Base-by-base conservation (phyloP, 176 grass and related monocot genomes). In the Ensete glaucum region DNA sequence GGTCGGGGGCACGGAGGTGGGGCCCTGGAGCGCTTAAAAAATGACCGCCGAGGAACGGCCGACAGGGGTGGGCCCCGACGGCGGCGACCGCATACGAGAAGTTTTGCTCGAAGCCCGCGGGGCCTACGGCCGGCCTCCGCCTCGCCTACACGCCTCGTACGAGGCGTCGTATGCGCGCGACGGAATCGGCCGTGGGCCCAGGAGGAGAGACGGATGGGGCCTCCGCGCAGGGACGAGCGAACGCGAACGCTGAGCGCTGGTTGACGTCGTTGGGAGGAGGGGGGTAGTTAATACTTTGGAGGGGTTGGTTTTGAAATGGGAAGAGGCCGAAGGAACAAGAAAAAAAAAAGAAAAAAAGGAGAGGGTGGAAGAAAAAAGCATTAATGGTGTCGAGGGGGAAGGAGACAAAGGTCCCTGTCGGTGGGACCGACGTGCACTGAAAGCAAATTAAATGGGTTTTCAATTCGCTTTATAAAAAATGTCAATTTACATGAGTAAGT, bases 351-450 rank as follows among this genome's bases (percentile, higher is more conserved):
- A 1, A 25, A 9, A 17, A 50, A 20, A 17, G 11, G 12, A 3
- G 26, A 16, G 66, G 8, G 27, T 2, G 34, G 34, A n/a, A 19
- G 19, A 17, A 1, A 43, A 21, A 16, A 43, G 9, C 67, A 71
- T 51, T 51, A 21, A 71, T 71, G 66, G 67, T 71, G 67, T 71
- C 67, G 43, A 52, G 7, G 43, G 3, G 67, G 43, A 71, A 71
- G 67, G 43, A 24, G 34, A 71, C 67, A 71, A 71, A 2, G 2
- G 13, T 71, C 62, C n/a, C 11, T 64, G 62, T 64, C 62, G 62
- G 22, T 9, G 21, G 21, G 62, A 25, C 62, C n/a, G 20, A 62
- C 59, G 59, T 62, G 59, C n/a, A 22, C 8, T 21, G 34, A 43
- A 5, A 43, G 34, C 34, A 43, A 43, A 43, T 6, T 43, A 43